Conservation (phyloP, 108 stramenopile genomes). For the Cyclostephanos invisitatus region DNA sequence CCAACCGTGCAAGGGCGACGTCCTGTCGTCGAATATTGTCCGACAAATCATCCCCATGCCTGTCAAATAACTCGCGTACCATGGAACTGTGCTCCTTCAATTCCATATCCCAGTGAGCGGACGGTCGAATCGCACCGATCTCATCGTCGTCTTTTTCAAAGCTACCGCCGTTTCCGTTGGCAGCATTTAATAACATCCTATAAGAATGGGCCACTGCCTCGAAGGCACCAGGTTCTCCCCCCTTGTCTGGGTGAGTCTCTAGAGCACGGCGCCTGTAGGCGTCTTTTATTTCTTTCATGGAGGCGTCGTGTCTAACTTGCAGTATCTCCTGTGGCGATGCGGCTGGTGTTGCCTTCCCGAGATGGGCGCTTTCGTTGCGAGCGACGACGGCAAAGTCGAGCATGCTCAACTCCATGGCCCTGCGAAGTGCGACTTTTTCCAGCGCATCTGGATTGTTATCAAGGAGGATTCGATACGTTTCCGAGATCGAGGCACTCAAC, state of each 20-base stretch:
- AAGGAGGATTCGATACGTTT: conserved; percentile 47
- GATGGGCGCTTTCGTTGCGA: conserved; percentile 8
- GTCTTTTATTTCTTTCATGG: conserved; percentile 39
- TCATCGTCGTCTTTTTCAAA: conserved; percentile 11
- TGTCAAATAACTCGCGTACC: conserved; percentile 56
- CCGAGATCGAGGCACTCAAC: conserved; percentile 48
- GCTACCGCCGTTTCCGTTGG: conserved; percentile 15
- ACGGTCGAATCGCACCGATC: conserved; percentile 23
- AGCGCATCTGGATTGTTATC: conserved; percentile 50
- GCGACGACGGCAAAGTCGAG: conserved; percentile 60
- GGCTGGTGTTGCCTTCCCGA: background rate
- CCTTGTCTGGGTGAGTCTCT: conserved; percentile 64
- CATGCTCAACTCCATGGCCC: conserved; percentile 67
- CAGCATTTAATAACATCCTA: conserved; percentile 32
- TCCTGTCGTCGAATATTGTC: conserved; percentile 37
- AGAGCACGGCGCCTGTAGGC: conserved; percentile 55
- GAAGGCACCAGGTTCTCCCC: conserved; percentile 48
- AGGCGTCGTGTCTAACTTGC: conserved; percentile 20
- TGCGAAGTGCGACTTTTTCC: conserved; percentile 52
- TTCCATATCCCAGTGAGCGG: conserved; percentile 63
- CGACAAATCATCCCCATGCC: conserved; percentile 51
- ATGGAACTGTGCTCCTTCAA: conserved; percentile 58
- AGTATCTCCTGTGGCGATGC: conserved; percentile 43
- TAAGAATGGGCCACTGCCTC: conserved; percentile 42
- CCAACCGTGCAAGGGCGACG: conserved; percentile 32